Evolutionary conservation across 192 early-diverging fungal genomes (phyloP).

Genomic region (Phlyctochytrium bullatum): DNA sequence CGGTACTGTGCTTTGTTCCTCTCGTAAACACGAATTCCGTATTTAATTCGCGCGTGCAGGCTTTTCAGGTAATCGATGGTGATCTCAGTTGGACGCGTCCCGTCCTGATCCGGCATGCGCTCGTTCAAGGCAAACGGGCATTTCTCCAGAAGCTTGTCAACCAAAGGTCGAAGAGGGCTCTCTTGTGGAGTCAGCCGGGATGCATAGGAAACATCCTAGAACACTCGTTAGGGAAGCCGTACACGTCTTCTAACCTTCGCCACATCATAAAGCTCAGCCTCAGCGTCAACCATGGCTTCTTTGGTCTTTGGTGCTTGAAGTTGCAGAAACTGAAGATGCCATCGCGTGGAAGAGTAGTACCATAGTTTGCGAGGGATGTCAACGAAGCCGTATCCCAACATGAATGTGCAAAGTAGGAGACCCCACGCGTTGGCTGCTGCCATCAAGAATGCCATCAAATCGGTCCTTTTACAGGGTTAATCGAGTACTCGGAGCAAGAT

Average conservation of each 20-base stretch:
- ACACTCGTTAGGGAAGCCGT: background rate
- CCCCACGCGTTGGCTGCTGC: slow-evolving; percentile 95
- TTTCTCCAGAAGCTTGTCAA: slow-evolving; percentile 64
- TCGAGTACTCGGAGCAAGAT: background rate
- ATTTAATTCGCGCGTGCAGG: slow-evolving; percentile 71
- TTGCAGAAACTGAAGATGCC: slow-evolving; percentile 65
- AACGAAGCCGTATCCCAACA: slow-evolving; percentile 93
- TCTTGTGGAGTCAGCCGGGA: slow-evolving; percentile 12
- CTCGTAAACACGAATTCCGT: slow-evolving; percentile 64
- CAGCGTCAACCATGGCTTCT: slow-evolving; percentile 80
- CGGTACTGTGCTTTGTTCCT: slow-evolving; percentile 81
- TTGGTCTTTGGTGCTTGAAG: slow-evolving; percentile 66
- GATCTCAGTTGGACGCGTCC: slow-evolving; percentile 30
- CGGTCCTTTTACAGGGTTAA: slow-evolving; percentile 39
- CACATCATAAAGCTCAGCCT: slow-evolving; percentile 73
- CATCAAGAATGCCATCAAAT: slow-evolving; percentile 78
- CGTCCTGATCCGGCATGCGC: slow-evolving; percentile 11
- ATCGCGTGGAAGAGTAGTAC: slow-evolving; percentile 63
- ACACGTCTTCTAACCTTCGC: slow-evolving; percentile 11
- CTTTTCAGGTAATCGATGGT: slow-evolving; percentile 64
- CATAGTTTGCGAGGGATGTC: slow-evolving; percentile 85
- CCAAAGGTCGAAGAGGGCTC: slow-evolving; percentile 56
- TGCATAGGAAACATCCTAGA: background rate
- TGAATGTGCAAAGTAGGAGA: slow-evolving; percentile 77
- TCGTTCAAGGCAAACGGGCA: slow-evolving; percentile 46